Evolutionary conservation across 768 basidiomycete genomes (phyloP), one percentile per base, ranked within the genome.

Genomic region (Rhodotorula sphaerocarpa): DNA sequence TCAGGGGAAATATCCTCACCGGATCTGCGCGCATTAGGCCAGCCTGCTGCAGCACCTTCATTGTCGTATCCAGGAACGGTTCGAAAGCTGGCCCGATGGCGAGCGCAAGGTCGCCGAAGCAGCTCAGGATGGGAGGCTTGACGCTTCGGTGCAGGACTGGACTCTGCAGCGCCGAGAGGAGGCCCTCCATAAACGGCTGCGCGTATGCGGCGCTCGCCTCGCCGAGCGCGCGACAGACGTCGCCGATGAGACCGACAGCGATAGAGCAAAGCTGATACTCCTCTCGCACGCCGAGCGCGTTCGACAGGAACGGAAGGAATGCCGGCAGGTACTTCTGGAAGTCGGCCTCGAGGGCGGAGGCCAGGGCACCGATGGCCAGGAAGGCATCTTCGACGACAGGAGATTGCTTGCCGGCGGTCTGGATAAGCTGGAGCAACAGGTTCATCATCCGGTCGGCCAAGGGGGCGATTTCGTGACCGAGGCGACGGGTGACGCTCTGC

Each of bases 301-400:
- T 82, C 76, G 86, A 86, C 43, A 99, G 81, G 80, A 79, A 90
- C 5, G 85, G 88, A 33, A 92, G 76, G 80, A 93, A 90, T 3
- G 88, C 85, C 20, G 80, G 76, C 69, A 93, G 86, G 77, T 93
- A 95, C 16, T 86, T 84, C 44, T 82, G 79, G 73, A 96, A 95
- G 65, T 80, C 79, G 50, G 78, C 73, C 72, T 92, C 90, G 39
- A 93, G 82, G 1, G 88, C 88, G 81, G 72, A 46, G 31, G 88
- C 86, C 36, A 97, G 78, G 21, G 91, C 83, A 21, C 95, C 95
- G 45, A 93, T 84, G 42, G 90, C 86, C 42, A 96, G 81, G 82
- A 97, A 95, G 3, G 90, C 90, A 72, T 99, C 95, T 73, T 99
- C 95, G 34, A 96, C 82, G 20, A 97, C 82, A 0, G 91, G 95